Evolutionary conservation across 331 rosid species (phyloP), one percentile per base, ranked within the genome.

Genomic region (Stylosanthes scabra): DNA sequence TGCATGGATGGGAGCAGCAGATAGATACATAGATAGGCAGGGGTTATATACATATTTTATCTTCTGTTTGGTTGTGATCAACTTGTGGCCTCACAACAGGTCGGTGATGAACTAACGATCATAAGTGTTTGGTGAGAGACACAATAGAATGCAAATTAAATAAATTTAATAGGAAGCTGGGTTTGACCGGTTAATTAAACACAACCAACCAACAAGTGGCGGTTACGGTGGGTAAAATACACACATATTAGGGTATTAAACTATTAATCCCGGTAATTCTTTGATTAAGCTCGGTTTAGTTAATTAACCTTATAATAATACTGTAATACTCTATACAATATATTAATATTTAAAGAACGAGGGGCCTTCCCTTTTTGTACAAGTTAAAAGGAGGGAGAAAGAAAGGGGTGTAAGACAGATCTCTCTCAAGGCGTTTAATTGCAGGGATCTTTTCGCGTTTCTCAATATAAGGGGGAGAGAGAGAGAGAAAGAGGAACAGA

Each of bases 391-490:
- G 39, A 6, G 39, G 9, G 47, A 44, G 67, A 50, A 10, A 75
- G 78, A 71, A 20, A 27, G 51, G 7, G 8, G 2, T 20, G 12
- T 66, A 52, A 47, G 46, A 58, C 46, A 78, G 82, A 80, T 82
- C 78, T 81, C 83, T 79, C 84, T 63, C 82, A 41, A 78, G 81
- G 79, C 76, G 41, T 69, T 82, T 78, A 63, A 61, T 75, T 75
- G 64, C 84, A 59, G 73, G 65, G 72, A 82, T 91, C 80, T 78
- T 75, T 81, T 75, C 78, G 86, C 74, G 60, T 63, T 70, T 84
- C 68, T 72, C 75, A 68, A 63, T 59, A 68, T 45, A 74, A 41
- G 69, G 8, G 72, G 55, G 47, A 54, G 41, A 11, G 55, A 46
- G 13, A 25, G 61, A 20, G 56, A 59, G 60, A 41, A 2, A 9